phyloP scores from a whole-genome alignment of 768 basidiomycete genomes.

The Tylopilus rubrobrunneus region DNA sequence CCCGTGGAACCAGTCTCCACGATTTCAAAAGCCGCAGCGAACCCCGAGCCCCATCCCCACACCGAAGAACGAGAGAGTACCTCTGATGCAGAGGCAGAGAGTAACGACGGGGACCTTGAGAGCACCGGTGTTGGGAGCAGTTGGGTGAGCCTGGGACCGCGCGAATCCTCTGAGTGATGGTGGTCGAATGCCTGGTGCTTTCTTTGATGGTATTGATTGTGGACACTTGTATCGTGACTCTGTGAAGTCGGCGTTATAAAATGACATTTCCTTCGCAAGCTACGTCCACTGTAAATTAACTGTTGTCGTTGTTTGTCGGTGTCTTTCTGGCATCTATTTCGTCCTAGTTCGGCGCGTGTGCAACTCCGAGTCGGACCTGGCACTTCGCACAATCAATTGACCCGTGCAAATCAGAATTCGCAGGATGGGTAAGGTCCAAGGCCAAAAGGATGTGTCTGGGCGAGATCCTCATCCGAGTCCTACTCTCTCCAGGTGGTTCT shows the following conservation, averaged over 20 bases:
- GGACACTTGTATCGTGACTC: neutral
- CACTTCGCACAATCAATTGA: neutral
- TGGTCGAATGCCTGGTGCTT: neutral
- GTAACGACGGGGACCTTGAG: constrained; percentile 53
- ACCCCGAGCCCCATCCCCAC: constrained; percentile 10
- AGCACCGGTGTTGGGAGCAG: constrained; percentile 51
- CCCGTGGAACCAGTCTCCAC: constrained; percentile 7
- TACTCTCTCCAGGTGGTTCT: constrained; percentile 42
- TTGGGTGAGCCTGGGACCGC: constrained; percentile 60
- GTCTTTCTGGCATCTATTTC: too few relatives aligned
- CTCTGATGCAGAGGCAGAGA: constrained; percentile 70
- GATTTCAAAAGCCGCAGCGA: constrained; percentile 7
- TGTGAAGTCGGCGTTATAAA: neutral
- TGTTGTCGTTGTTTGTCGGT: neutral
- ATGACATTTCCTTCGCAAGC: neutral
- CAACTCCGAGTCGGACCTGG: neutral
- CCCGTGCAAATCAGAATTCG: neutral
- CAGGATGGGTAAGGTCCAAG: constrained; percentile 22
- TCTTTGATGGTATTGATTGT: neutral
- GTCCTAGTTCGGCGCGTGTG: too few relatives aligned
- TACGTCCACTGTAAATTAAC: constrained; percentile 9
- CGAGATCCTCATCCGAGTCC: neutral
- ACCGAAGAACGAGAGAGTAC: constrained; percentile 38
- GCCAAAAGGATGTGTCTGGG: neutral
- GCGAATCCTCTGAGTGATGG: constrained; percentile 18